Percentiles rank a stretch among this genome's conserved stretches.
phyloP scores from a whole-genome alignment of 2,329 filamentous ascomycete species.

The Cladosporium sp. region DNA sequence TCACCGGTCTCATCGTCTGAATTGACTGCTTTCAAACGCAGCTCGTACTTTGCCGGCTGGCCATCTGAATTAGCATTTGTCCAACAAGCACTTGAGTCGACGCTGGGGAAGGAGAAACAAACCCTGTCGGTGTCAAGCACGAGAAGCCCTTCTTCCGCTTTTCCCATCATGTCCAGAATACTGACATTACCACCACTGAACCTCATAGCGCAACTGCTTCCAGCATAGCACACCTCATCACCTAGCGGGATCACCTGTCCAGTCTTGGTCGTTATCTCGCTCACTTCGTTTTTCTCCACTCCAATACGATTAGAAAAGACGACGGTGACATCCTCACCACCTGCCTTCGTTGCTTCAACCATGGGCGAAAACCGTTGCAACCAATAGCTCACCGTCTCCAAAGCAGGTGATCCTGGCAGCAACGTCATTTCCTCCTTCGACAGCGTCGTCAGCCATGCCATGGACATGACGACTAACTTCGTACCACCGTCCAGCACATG shows the following conservation, averaged over 20 bases:
- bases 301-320: slow-evolving; percentile 70
- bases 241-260: slow-evolving; percentile 28
- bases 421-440: slow-evolving; percentile 45
- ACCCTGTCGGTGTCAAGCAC: slow-evolving; percentile 59
- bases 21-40: neutral
- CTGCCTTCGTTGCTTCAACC: slow-evolving; percentile 31
- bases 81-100: neutral
- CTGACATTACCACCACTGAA: slow-evolving; percentile 62
- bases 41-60: slow-evolving; percentile 7
- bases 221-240: slow-evolving; percentile 59
- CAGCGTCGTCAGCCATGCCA: slow-evolving; percentile 70
- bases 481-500: slow-evolving; percentile 55
- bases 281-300: slow-evolving; percentile 43
- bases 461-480: slow-evolving; percentile 64
- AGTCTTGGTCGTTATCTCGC: slow-evolving; percentile 26
- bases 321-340: slow-evolving; percentile 58
- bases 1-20: neutral
- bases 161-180: slow-evolving; percentile 66
- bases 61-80: neutral
- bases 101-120: slow-evolving; percentile 9
- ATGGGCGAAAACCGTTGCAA: slow-evolving; percentile 64
- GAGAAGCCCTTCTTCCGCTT: slow-evolving; percentile 64
- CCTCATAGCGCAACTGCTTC: slow-evolving; percentile 67
- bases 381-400: slow-evolving; percentile 74
- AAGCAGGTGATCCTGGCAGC: slow-evolving; percentile 56